Evolutionary conservation across 1,284 basidiomycete species (phyloP), one percentile per base, ranked within the genome.

Genomic region (Amylostereum chailletii): DNA sequence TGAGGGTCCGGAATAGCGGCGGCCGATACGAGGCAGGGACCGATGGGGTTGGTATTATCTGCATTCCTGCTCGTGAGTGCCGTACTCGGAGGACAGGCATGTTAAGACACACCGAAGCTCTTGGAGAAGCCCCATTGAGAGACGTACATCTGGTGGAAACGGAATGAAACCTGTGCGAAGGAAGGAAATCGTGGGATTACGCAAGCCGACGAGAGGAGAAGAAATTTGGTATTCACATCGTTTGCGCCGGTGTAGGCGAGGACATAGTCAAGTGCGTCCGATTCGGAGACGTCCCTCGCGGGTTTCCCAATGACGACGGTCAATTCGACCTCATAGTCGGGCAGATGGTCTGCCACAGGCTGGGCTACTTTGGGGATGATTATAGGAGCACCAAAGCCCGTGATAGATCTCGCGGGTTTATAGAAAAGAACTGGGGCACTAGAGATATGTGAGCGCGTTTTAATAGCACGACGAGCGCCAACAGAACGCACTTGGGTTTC

Each of bases 321-420:
- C 9, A 96, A 69, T 60, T 96, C 93, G 44, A 90, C 84, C 62
- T 96, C 93, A 60, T 92, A 95, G 65, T 96, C 93, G 0, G 89
- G 77, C 2, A 85, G 69, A 57, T 88, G 81, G 44, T 79, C 80
- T 27, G 83, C 73, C 1, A 82, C 74, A 29, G 90, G 90, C 57
- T 84, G 78, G 1, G 81, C 79, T 44, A 75, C 77, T 34, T 67
- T 74, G 0, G 90, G 89, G 41, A 93, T 77, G n/a, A 69, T 68
- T 31, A 91, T 74, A 0, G 76, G 71, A 4, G 81, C 79, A 38
- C 75, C 72, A 0, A 89, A 87, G 8, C 84, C 83, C 36, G 88
- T 83, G 45, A 94, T 70, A 7, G 86, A 70, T 0, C 78, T 76
- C 0, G 77, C 64, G 1, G 91, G 90, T 64, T 94, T 94, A 69